Evolutionary conservation across 73 alveolate species (phyloP), one percentile per base, ranked within the genome.

Genomic region (Uronychia setigera): DNA sequence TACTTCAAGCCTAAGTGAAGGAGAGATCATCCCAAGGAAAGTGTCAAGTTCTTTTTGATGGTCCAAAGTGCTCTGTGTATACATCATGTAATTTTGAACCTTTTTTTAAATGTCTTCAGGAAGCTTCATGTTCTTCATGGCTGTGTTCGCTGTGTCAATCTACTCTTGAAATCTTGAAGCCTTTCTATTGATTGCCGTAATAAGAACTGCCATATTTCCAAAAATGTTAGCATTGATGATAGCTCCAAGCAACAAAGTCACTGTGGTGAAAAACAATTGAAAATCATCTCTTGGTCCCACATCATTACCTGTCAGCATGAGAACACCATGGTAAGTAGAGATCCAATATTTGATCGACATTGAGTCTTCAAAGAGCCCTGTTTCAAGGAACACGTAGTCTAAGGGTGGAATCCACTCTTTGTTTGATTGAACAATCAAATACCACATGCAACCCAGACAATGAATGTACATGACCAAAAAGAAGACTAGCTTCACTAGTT

Each of bases 261-360:
- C 33, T 5, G 91, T 26, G 27, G 75, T 79, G 58, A 86, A 83
- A 32, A 74, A 27, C 14, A 84, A 30, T 60, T 93, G 88, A 27
- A 78, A 58, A 26, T 32, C 78, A 32, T 83, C 87, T 31, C 80
- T 76, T 28, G 97, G 97, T 11, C 79, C 80, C 13, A 90, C 79
- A 32, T 93, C 97, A 82, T 90, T 90, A 0, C 97, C 97, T 28
- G 89, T 75, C 1, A 89, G 83, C 85, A 93, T 46, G 77, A 91
- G 86, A 0, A 93, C 91, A 19, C 94, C 92, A 35, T 86, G 84
- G 59, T 93, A 89, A 26, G 90, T 46, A 11, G 87, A 67, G 0
- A 83, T 31, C 35, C 78, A 86, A 77, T 93, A 93, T 60, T 86
- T 31, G 32, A 60, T 29, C 60, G 35, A 57, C 0, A 59, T 32